Base-by-base conservation (phyloP, 2,329 filamentous ascomycete species). In the Fusarium nisikadoi region DNA sequence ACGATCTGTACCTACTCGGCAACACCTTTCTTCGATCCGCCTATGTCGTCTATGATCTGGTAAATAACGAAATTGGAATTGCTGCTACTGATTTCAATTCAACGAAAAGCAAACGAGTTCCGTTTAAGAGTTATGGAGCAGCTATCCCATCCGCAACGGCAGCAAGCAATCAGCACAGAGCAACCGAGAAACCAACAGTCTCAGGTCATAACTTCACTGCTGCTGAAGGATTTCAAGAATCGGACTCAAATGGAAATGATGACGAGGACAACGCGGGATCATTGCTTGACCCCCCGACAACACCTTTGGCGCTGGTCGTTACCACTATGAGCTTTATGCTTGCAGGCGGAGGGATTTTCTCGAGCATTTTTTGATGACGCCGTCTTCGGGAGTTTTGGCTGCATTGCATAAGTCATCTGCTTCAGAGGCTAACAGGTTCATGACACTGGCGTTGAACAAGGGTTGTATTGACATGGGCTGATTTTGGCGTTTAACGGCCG, bases 11-110 rank as follows among this genome's bases (percentile, higher is more conserved):
- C 71, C 80, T 90, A 45, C 83, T 90, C 14, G 88, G 88, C 46
- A 88, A 89, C 73, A 88, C 86, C 1, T 90, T 90, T 76, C 79
- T 90, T 36, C 85, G 88, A 59, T 90, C 87, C 2, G 88, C 88
- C 3, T 90, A 90, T 68, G 86, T 90, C 10, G 87, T 90, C 12
- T 90, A 89, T 70, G 88, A 90, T 69, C 80, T 90, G 25, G 83
- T 85, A 55, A 90, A 90, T 78, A 87, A 89, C 76, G 81, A 89
- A 74, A 82, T 90, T 61, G 87, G 77, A 23, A 79, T 90, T 25
- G 88, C 88, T 8, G 81, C 83, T 20, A 89, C 88, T 16, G 82
- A 88, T 65, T 89, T 89, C 78, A 89, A 88, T 76, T 81, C 86
- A 3, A 87, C 86, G 3, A 72, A 79, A 12, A 84, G 83, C 43